phyloP scores from a whole-genome alignment of 768 basidiomycete species.

The Fistulinella prunicolor region DNA sequence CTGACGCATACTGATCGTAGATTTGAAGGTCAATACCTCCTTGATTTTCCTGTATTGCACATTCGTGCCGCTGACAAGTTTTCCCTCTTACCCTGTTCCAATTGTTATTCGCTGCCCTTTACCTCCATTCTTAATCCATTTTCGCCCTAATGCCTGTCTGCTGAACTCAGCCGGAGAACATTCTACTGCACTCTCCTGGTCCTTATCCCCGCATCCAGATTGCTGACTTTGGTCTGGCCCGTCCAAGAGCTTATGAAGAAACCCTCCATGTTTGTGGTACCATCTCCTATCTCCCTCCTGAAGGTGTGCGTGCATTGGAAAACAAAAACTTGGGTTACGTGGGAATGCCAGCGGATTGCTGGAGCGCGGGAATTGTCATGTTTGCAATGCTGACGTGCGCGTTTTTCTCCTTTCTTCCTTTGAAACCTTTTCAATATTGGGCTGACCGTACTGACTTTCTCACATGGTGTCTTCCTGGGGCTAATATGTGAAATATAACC shows the following conservation, averaged over 20 bases:
- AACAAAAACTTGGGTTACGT: constrained; percentile 68
- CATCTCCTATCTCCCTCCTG: constrained; percentile 80
- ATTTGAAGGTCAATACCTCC: constrained; percentile 54
- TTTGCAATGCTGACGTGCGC: constrained; percentile 84
- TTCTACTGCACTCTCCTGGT: constrained; percentile 74
- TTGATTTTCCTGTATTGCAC: not conserved
- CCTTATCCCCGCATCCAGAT: constrained; percentile 82
- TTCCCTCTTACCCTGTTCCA: not conserved
- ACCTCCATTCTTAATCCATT: no score
- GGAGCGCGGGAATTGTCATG: constrained; percentile 80
- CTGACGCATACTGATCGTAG: constrained; percentile 32
- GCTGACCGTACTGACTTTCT: not conserved
- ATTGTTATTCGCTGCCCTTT: not conserved
- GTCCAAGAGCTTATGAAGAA: constrained; percentile 73
- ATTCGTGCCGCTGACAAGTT: not conserved
- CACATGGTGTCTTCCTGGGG: not conserved
- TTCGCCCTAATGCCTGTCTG: not conserved
- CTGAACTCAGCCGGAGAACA: constrained; percentile 71
- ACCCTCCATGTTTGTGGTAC: constrained; percentile 89
- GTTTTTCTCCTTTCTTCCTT: not conserved
- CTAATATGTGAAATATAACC: constrained; percentile 7
- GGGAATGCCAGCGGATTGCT: constrained; percentile 88
- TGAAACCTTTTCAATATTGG: not conserved
- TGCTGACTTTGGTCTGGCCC: constrained; percentile 85
- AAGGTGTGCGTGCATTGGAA: constrained; percentile 78